Percentiles rank a stretch among this genome's conserved stretches.
Evolutionary conservation across 495 filamentous ascomycete genomes (phyloP).

Genomic region (Daldinia caldariorum): DNA sequence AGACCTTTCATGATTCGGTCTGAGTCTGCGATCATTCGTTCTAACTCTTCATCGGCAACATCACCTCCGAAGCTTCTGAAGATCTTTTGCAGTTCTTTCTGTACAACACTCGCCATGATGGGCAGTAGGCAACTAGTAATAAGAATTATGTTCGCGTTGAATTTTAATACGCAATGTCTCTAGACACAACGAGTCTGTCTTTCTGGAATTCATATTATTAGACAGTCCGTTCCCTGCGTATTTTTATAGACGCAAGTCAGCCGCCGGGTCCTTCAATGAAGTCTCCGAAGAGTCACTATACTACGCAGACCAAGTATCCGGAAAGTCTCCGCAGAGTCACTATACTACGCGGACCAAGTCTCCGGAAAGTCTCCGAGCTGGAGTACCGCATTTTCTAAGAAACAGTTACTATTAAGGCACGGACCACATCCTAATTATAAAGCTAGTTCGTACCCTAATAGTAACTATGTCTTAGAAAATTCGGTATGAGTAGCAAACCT

Average conservation of each 20-base stretch:
- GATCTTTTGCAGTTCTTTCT: constrained; percentile 46
- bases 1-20: constrained; percentile 51
- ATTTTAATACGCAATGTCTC: neutral
- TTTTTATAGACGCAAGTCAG: neutral
- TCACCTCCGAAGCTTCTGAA: constrained; percentile 36
- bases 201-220: neutral
- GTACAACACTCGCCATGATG: constrained; percentile 38
- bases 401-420: too few species aligned
- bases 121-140: neutral
- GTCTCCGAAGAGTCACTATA: neutral
- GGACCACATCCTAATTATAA: too few species aligned
- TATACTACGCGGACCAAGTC: neutral
- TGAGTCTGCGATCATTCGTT: constrained; percentile 42
- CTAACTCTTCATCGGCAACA: constrained; percentile 38
- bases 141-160: neutral
- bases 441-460: too few species aligned
- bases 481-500: constrained; percentile 12
- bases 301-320: constrained; percentile 28
- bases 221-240: neutral
- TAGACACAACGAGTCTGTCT: neutral
- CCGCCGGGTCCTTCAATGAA: neutral
- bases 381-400: too few species aligned
- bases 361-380: constrained; percentile 33
- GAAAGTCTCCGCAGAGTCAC: constrained; percentile 16
- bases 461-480: too few species aligned